Conservation (phyloP, 2,329 filamentous ascomycete species). For the Hymenoscyphus fraxineus region DNA sequence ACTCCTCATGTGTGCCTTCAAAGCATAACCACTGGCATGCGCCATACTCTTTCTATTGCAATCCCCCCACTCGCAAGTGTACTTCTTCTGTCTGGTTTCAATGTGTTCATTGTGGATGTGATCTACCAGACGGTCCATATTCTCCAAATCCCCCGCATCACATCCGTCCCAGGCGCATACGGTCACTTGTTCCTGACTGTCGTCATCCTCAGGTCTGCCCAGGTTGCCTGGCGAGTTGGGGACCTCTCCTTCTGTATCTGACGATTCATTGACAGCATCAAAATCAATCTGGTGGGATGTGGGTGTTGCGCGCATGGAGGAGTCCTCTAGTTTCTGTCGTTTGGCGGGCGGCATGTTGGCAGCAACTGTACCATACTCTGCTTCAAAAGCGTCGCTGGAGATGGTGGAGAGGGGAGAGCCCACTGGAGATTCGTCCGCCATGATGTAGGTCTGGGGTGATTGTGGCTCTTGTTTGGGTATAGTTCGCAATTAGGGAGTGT, state of each 20-base stretch:
- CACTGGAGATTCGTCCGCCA: slow-evolving; percentile 49
- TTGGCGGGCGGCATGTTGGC: slow-evolving; percentile 34
- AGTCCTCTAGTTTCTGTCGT: slow-evolving; percentile 30
- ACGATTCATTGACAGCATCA: slow-evolving; percentile 58
- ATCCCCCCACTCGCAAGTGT: slow-evolving; percentile 96
- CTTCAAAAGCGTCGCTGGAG: slow-evolving; percentile 58
- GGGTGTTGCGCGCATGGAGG: slow-evolving; percentile 23
- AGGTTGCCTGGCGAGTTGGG: slow-evolving; percentile 67
- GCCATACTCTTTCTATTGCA: slow-evolving; percentile 84
- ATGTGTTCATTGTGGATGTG: slow-evolving; percentile 94
- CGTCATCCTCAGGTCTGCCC: slow-evolving; percentile 71
- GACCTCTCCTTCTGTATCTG: slow-evolving; percentile 83
- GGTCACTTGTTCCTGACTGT: slow-evolving; percentile 73
- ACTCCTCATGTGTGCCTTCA: slow-evolving; percentile 96
- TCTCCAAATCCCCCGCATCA: slow-evolving; percentile 63
- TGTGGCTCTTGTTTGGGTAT: too few relatives aligned
- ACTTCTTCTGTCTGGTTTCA: slow-evolving; percentile 88
- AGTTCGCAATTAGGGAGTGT: background rate
- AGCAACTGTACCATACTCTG: slow-evolving; percentile 49
- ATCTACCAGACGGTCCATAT: slow-evolving; percentile 78
- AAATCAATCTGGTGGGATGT: slow-evolving; percentile 33
- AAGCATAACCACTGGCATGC: slow-evolving; percentile 90
- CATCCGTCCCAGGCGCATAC: slow-evolving; percentile 77
- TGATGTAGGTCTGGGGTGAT: slow-evolving; percentile 21
- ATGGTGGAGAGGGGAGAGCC: slow-evolving; percentile 63